Percentiles rank a stretch among this genome's conserved stretches.
phyloP scores from a whole-genome alignment of 345 rosid species.

The Kernera saxatilis region DNA sequence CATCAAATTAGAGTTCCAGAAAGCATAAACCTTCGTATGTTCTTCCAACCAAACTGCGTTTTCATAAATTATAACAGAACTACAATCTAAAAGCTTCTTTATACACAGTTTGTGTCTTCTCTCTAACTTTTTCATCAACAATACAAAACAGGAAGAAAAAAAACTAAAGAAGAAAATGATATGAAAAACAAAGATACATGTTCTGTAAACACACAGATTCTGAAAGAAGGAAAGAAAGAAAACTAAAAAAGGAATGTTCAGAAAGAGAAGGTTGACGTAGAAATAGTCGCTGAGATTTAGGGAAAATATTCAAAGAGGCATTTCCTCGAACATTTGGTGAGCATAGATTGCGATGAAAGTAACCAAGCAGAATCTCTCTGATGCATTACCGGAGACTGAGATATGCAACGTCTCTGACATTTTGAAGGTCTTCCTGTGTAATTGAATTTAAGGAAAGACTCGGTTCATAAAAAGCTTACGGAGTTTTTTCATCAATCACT shows the following conservation, averaged over 20 bases:
- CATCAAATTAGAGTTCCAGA: background rate
- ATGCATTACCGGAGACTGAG: background rate
- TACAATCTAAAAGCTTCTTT: background rate
- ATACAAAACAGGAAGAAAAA: background rate
- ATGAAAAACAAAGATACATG: constrained; percentile 17
- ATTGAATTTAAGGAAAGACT: background rate
- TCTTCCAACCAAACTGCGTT: background rate
- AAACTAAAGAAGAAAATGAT: constrained; percentile 2
- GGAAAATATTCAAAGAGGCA: background rate
- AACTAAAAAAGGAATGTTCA: background rate
- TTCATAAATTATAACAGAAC: background rate
- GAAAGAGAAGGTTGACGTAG: background rate
- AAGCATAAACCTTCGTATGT: background rate
- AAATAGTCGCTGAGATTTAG: background rate
- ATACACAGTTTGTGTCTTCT: constrained; percentile 15
- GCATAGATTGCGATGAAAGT: background rate
- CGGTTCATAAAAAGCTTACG: background rate
- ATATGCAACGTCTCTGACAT: background rate
- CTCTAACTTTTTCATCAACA: constrained; percentile 25
- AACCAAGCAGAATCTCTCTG: background rate
- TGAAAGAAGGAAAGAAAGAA: background rate
- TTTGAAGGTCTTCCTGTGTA: background rate
- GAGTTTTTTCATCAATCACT: constrained; percentile 23
- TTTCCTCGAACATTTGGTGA: background rate
- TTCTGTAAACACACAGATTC: background rate